Evolutionary conservation across 495 filamentous ascomycete genomes (phyloP), one percentile per base, ranked within the genome.

Genomic region (Penicillium silybi): DNA sequence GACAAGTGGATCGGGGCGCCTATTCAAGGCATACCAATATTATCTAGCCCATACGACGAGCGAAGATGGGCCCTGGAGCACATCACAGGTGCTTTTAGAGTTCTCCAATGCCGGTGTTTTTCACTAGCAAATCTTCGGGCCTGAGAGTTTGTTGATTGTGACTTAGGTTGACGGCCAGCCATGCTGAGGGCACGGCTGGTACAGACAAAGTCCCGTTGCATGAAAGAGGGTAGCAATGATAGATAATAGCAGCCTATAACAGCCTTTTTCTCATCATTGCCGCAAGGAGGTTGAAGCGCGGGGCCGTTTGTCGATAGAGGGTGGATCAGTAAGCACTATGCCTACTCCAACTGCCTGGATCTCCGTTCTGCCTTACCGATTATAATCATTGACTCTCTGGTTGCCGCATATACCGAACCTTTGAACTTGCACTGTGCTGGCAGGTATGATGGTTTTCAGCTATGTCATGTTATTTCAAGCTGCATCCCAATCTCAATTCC

Each of bases 361-460:
- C 20, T 35, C 0, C 9, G 8, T 44, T 9, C 5, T 17, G 15
- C 42, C 6, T 50, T 50, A 61, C 61, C 61, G 53, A 23, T 53
- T 52, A 41, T 61, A 64, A 2, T 46, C 39, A 10, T 49, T 54
- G 34, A 8, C 48, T 41, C 11, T 54, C 57, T 11, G 42, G 15
- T 44, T 46, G 50, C 19, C 58, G 61, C 17, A 60, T 41, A 49
- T 62, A 67, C 11, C 58, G 56, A 20, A 67, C 59, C 37, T 65
- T 65, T 4, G 64, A 64, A 23, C 48, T 53, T 41, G 61, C 64
- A 29, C 62, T 65, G 26, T 52, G 59, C 35, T 63, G 53, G 27
- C 62, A 67, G 1, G 62, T 61, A 35, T 37, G 22, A 23, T 23
- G 22, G 22, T 23, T 23, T 23, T 6, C 22, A 23, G 11, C 29